Evolutionary conservation across 495 filamentous ascomycete genomes (phyloP), one percentile per base, ranked within the genome.

Genomic region (Neurospora sp.): DNA sequence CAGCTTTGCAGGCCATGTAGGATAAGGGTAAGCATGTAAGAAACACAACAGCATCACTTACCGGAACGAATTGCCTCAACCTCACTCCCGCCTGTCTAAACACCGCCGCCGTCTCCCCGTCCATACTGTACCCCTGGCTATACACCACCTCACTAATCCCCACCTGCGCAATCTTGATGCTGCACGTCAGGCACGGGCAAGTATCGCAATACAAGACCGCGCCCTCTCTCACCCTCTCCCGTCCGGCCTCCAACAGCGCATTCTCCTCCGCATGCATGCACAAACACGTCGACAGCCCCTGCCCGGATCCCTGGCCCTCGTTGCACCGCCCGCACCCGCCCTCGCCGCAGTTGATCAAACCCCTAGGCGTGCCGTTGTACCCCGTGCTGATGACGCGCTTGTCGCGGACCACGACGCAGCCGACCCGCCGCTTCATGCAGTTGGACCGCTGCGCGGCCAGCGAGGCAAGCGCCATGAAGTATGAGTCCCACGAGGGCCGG

Each of bases 261-360:
- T 99, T 99, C 82, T 99, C 96, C 83, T 99, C 96, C 0, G 96
- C 96, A 80, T 99, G 96, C 14, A 99, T 87, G 80, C 96, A 99
- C 39, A 98, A 86, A 76, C 96, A 99, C 22, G 96, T 97, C 2
- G 88, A 88, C 39, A 98, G 84, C 0, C 88, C 90, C 39, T 88
- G 84, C 18, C 96, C 95, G 44, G 89, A 91, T 39, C 85, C 88
- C 3, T 89, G 90, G 18, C 80, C 84, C 18, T 78, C 76, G 77
- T 99, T 99, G 80, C 96, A 98, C 44, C 96, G 86, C 41, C 89
- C 88, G 78, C 96, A 99, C 73, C 96, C 96, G 73, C 96, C 96
- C 80, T 96, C 93, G 73, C 91, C 94, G 82, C 96, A 99, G 77
- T 99, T 99, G 70, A 79, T 85, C 73, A 98, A 83, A 65, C 94